Evolutionary conservation across 2,329 filamentous ascomycete species (phyloP), one percentile per base, ranked within the genome.

Genomic region (Harringtonia lauricola): DNA sequence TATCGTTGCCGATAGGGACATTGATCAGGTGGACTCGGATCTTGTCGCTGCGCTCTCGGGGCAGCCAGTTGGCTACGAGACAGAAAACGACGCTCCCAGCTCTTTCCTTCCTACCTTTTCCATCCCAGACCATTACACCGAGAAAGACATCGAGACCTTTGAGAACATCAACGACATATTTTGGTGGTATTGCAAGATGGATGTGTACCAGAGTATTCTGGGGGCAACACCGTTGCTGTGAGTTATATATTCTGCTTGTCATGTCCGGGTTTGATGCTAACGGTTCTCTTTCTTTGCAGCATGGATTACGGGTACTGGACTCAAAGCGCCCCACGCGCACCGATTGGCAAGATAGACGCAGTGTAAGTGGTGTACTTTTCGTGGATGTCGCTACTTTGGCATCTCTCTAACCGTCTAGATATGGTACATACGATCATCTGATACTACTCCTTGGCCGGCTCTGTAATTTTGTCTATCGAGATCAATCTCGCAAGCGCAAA

Each of bases 171-270:
- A 84, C 50, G 92, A 96, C 62, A 64, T 96, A 6, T 94, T 84
- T 57, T 98, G 90, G 89, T 95, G 88, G 85, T 95, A 89, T 59
- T 82, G 77, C 54, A 94, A 95, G 61, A 92, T 95, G 68, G 92
- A 96, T 59, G 79, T 85, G 9, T 94, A 90, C 53, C 90, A 95
- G 59, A 88, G 86, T 57, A 77, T 95, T 48, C 67, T 96, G 21
- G 92, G 89, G 52, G 90, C 87, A 9, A 89, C 90, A 35, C 74
- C 74, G 49, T 68, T 94, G 38, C 81, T 95, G 87, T 95, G 68
- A 72, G 87, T 73, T 21, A 35, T 33, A 28, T 37, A 36, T 21
- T 19, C 26, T 41, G 5, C 29, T n/a, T 26, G 21, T 38, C 33
- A 39, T 8, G 9, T 26, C 30, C 24, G 21, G 28, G 4, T 34